These are phyloP conservation scores for Harringtonia aguacate DNA, from an alignment of 2,329 filamentous ascomycete species.

Conservation along the genomic window DNA sequence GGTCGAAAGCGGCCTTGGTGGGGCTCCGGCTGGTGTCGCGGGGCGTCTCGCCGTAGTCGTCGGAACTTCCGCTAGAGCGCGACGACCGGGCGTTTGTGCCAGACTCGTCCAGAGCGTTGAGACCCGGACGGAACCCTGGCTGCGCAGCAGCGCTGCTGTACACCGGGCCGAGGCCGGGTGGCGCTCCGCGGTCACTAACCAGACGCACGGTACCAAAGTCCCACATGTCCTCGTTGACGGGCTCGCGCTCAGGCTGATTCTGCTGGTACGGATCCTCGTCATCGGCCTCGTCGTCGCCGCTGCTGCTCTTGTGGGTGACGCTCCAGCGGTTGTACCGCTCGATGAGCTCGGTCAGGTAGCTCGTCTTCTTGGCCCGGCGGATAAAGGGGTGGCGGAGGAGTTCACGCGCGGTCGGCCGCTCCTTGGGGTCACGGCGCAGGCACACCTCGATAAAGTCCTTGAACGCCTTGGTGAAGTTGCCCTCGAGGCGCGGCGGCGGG, in stretches of 20 bases:
- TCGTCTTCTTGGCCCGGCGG: conserved; percentile 83
- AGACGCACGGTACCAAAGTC: conserved; percentile 94
- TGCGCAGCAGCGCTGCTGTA: background rate
- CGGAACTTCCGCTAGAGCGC: conserved; percentile 34
- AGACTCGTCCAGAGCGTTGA: conserved; percentile 67
- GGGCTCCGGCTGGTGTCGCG: conserved; percentile 42
- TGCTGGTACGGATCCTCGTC: conserved; percentile 48
- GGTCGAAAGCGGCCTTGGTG: conserved; percentile 33
- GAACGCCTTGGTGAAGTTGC: conserved; percentile 71
- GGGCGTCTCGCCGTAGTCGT: conserved; percentile 41
- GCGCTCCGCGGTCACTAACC: conserved; percentile 47
- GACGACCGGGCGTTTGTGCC: conserved; percentile 65
- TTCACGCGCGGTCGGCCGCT: conserved; percentile 78
- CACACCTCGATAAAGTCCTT: conserved; percentile 81
- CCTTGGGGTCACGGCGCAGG: conserved; percentile 77
- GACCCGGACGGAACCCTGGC: conserved; percentile 40
- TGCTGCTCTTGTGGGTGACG: conserved; percentile 53
- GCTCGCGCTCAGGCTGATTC: conserved; percentile 43
- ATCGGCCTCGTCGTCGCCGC: conserved; percentile 55
- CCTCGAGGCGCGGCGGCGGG: conserved; percentile 68
- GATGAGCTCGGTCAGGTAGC: conserved; percentile 92
- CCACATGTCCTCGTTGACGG: conserved; percentile 78
- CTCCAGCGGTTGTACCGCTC: conserved; percentile 84
- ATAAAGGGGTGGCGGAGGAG: conserved; percentile 86
- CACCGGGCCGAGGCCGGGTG: conserved; percentile 13